Evolutionary conservation across 2,329 filamentous ascomycete genomes (phyloP).

Genomic region (Verticillium zaregamsianum): DNA sequence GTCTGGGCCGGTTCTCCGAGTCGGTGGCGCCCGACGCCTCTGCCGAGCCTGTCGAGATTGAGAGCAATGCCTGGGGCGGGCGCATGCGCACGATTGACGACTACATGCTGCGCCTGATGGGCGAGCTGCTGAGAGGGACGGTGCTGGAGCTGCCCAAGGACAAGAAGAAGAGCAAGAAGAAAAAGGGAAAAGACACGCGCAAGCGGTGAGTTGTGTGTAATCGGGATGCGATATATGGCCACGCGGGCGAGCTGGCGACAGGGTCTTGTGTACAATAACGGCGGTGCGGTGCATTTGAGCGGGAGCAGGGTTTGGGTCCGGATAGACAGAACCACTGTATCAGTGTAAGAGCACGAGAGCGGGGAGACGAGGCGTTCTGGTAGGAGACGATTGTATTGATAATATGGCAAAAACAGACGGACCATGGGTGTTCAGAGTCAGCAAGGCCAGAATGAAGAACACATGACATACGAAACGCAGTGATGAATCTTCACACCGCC

Average conservation of each 20-base stretch:
- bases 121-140: conserved; percentile 53
- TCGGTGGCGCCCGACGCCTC: conserved; percentile 28
- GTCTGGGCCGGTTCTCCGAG: conserved; percentile 32
- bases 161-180: conserved; percentile 58
- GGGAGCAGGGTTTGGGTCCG: too few relatives aligned
- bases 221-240: background rate
- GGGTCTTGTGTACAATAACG: background rate
- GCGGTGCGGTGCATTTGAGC: background rate
- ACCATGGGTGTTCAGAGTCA: too few relatives aligned
- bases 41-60: conserved; percentile 32
- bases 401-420: background rate
- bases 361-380: background rate
- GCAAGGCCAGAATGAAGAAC: too few relatives aligned
- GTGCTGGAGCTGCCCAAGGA: conserved; percentile 61
- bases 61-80: conserved; percentile 56
- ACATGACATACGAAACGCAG: too few relatives aligned
- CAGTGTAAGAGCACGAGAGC: background rate
- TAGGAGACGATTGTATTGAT: too few relatives aligned
- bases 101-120: conserved; percentile 70
- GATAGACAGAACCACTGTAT: too few relatives aligned
- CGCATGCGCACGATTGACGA: conserved; percentile 64
- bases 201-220: conserved; percentile 32
- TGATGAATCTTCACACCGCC: too few relatives aligned
- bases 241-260: too few relatives aligned
- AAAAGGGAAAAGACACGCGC: conserved; percentile 52